Base-by-base conservation (phyloP, 805 yeast species). In the Cyberlindnera petersonii region DNA sequence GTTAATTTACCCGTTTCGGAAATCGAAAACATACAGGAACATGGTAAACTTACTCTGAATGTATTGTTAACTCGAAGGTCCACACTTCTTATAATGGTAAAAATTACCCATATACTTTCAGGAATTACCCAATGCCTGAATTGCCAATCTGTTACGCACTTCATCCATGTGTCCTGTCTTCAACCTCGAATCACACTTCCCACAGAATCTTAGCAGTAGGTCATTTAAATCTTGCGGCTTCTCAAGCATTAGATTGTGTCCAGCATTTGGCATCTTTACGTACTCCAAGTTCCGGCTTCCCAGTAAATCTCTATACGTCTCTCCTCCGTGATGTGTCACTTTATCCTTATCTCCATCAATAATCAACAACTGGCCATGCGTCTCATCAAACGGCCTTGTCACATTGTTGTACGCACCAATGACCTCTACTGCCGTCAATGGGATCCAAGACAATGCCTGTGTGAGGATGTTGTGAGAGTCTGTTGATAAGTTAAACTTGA, bases 401-500 rank as follows among this genome's bases (percentile, higher is more conserved):
- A n/a, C 10, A 13, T 22, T 15, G 20, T 28, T 16, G n/a, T 28
- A 28, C 5, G 48, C 40, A 11, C 37, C 42, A 7, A 50, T 28
- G 10, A 49, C 34, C 11, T 50, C 53, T 18, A 42, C 47, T 6
- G 45, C 29, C 5, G 38, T 27, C 4, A 52, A 15, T 8, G 51
- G 52, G 2, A 24, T 26, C 57, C 57, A 52, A 14, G 37, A 26
- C 3, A 43, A 24, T 3, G 47, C 40, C 38, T 55, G 56, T 9
- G 47, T 50, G 11, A 55, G 14, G 15, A 55, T 50, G 24, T 44
- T 47, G 2, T 27, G 29, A 1, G 57, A 48, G 16, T 48, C 44
- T 8, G 56, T 51, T 4, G 46, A 44, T 19, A 55, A 14, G 34
- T 56, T 56, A 38, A 47, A 54, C 39, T 47, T 54, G 40, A 54